These are phyloP conservation scores for Blastobotrys chiropterorum DNA, from an alignment of 805 yeast genomes.

Conservation along the genomic window DNA sequence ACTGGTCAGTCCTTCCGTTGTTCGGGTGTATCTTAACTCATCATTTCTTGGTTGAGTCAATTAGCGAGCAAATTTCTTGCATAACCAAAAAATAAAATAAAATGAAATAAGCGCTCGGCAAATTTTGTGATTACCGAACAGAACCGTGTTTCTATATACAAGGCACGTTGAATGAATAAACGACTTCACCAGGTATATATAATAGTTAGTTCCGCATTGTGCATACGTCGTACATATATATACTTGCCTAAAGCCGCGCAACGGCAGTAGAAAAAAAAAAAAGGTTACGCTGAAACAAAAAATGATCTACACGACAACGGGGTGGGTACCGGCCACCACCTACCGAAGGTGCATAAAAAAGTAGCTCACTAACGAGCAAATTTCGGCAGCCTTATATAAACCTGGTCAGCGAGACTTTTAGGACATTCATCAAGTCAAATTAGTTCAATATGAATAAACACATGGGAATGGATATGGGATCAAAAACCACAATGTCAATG, in stretches of 20 bases:
- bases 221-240: too few species aligned
- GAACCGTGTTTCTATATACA: neutral
- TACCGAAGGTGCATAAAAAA: neutral
- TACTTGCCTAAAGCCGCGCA: too few species aligned
- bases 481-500: neutral
- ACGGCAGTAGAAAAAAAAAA: neutral
- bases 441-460: neutral
- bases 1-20: too few species aligned
- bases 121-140: too few species aligned
- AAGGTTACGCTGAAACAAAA: neutral
- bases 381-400: neutral
- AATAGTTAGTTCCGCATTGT: too few species aligned
- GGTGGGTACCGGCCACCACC: neutral
- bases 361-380: neutral
- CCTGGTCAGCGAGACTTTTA: neutral
- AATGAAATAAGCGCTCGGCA: neutral
- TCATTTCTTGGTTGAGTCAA: too few species aligned
- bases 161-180: too few species aligned
- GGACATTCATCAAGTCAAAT: neutral
- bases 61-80: neutral
- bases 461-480: neutral
- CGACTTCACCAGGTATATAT: too few species aligned
- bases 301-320: neutral
- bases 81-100: neutral
- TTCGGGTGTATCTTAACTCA: too few species aligned